Percentiles rank a stretch among this genome's conserved stretches.
phyloP scores from a whole-genome alignment of 768 basidiomycete genomes.

The Boletus fagicola region DNA sequence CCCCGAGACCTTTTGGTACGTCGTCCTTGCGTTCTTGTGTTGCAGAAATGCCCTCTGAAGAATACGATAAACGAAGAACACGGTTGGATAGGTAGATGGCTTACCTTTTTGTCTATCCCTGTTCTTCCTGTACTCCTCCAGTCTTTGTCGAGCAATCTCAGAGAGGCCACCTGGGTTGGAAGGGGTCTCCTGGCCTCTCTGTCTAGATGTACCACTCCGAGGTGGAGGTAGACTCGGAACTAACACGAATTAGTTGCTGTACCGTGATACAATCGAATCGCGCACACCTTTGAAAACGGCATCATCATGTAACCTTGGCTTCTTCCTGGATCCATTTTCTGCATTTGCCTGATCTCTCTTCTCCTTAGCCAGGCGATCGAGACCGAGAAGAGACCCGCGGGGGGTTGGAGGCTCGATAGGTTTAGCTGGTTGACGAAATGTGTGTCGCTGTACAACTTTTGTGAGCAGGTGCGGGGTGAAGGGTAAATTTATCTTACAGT shows the following conservation, averaged over 20 bases:
- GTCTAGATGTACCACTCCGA: constrained; percentile 57
- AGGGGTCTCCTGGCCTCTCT: constrained; percentile 86
- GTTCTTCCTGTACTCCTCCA: constrained; percentile 76
- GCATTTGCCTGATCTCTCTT: constrained; percentile 64
- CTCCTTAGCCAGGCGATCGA: constrained; percentile 86
- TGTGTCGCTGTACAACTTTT: constrained; percentile 56
- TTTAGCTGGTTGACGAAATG: constrained; percentile 74
- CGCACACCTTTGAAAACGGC: constrained; percentile 82
- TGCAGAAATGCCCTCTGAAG: constrained; percentile 69
- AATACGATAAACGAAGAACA: not conserved
- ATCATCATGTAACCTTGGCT: constrained; percentile 56
- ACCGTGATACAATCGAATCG: not conserved
- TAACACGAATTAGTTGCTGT: constrained; percentile 30
- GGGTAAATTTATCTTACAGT: constrained; percentile 40
- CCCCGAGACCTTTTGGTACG: constrained; percentile 77
- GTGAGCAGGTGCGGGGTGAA: constrained; percentile 4
- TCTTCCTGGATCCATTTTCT: constrained; percentile 58
- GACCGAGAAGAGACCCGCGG: constrained; percentile 75
- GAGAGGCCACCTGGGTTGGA: constrained; percentile 91
- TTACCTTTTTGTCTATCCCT: constrained; percentile 69
- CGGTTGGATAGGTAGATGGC: not conserved
- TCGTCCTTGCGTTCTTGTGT: constrained; percentile 53
- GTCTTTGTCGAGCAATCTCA: constrained; percentile 60
- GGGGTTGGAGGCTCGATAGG: constrained; percentile 77
- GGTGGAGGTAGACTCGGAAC: constrained; percentile 75